Evolutionary conservation across 1,284 basidiomycete species (phyloP).

Genomic region (Xerocomus nothofagi): DNA sequence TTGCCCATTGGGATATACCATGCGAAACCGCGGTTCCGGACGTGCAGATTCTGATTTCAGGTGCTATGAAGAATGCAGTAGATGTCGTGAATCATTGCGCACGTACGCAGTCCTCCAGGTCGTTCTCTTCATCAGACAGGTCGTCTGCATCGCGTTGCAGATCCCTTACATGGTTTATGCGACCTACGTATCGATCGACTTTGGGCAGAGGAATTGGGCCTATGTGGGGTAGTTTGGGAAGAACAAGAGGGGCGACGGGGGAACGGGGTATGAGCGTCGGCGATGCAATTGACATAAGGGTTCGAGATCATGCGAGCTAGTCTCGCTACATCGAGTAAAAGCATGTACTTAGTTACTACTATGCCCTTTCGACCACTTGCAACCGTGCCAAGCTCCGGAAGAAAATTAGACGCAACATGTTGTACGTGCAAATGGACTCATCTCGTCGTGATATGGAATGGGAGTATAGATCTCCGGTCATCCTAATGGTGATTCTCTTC

Average conservation of each 20-base stretch:
- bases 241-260: slow-evolving; percentile 59
- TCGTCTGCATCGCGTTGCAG: slow-evolving; percentile 80
- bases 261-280: slow-evolving; percentile 68
- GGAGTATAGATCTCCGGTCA: no score
- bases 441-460: no score
- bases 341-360: no score
- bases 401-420: no score
- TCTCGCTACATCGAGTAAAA: background rate
- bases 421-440: no score
- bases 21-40: slow-evolving; percentile 64
- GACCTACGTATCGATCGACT: slow-evolving; percentile 47
- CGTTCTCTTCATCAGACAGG: slow-evolving; percentile 80
- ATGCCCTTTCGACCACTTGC: background rate
- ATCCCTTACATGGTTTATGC: slow-evolving; percentile 63
- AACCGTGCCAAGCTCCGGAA: no score
- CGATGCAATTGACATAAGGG: slow-evolving; percentile 54
- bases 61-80: background rate
- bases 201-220: slow-evolving; percentile 61
- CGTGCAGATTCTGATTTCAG: slow-evolving; percentile 48
- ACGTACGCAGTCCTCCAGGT: slow-evolving; percentile 69
- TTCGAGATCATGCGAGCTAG: no score
- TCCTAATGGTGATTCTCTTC: no score
- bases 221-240: slow-evolving; percentile 66
- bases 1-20: slow-evolving; percentile 75
- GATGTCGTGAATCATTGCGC: background rate